A percentile compares a stretch with the other conserved stretches of the same genome.
Conservation (phyloP, 148 eudicot species). For the Cornus controversa region DNA sequence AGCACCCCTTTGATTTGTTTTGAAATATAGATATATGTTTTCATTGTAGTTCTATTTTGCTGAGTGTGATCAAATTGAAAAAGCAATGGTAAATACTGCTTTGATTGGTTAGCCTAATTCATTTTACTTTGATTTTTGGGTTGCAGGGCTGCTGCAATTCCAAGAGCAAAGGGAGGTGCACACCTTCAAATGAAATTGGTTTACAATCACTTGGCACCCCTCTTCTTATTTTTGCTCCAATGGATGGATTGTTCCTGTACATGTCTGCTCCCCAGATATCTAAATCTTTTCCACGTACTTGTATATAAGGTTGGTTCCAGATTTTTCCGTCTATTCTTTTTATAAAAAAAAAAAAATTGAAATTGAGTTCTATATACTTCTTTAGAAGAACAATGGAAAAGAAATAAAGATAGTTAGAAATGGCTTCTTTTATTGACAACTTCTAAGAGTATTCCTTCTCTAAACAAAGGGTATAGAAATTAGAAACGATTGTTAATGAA, state of each 20-base stretch:
- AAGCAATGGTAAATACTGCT: not conserved
- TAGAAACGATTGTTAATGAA: not conserved
- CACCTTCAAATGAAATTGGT: slow-evolving; percentile 65
- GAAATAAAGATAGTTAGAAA: not conserved
- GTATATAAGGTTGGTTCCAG: slow-evolving; percentile 50
- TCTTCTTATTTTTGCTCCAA: slow-evolving; percentile 48
- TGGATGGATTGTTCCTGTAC: slow-evolving; percentile 68
- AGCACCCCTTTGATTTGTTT: not conserved
- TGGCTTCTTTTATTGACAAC: not conserved
- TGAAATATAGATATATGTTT: not conserved
- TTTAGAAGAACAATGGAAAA: not conserved
- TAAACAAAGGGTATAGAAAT: not conserved
- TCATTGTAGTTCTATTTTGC: not conserved
- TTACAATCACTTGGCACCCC: slow-evolving; percentile 48
- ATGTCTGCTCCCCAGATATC: slow-evolving; percentile 48
- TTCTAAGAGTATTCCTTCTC: not conserved
- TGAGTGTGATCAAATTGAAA: not conserved
- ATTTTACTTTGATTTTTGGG: not conserved
- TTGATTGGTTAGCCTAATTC: not conserved
- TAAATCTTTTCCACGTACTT: slow-evolving; percentile 51
- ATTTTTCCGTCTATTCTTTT: not conserved
- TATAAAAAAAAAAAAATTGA: not conserved
- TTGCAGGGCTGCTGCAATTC: slow-evolving; percentile 69
- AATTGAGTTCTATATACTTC: not conserved
- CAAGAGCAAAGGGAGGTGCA: slow-evolving; percentile 51